Evolutionary conservation across 129 eudicot species (phyloP), one percentile per base, ranked within the genome.

Genomic region (Rutidosis leptorrhynchoides): DNA sequence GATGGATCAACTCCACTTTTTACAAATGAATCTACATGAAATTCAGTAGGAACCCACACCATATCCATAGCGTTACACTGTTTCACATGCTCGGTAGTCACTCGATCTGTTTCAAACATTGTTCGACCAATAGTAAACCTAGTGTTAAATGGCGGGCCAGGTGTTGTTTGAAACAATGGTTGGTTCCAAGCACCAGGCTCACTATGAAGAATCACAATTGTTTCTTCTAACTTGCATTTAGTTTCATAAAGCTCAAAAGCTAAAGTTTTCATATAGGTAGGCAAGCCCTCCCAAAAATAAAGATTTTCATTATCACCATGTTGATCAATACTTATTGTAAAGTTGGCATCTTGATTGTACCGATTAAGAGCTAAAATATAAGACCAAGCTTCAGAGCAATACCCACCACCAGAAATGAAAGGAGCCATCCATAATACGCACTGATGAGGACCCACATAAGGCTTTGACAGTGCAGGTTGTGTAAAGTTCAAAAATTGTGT

Each of bases 161-260:
- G 92, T 3, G 75, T 77, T 0, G 97, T 90, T 62, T 90, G 69
- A 76, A 82, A 90, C 70, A 90, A 77, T 1, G 95, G 85, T 29
- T 95, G 97, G 28, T 76, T 45, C 97, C 97, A 90, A 74, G 97
- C 97, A 64, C 97, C 97, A 17, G 97, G 95, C 76, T 90, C 97
- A 70, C 97, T 90, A 68, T 90, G 97, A 78, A 95, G 87, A 9
- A 90, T 67, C 7, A 79, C 91, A 66, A 86, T 51, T 1, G 88
- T 73, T 65, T 82, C 85, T 24, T 90, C 70, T 30, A 71, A 43
- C 26, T 76, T 70, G 73, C 97, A 90, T 46, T 80, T 55, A 14
- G 77, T 78, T 16, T 55, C 65, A 25, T 80, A 60, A 49, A 90
- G 85, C 72, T 80, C 73, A 62, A 67, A n/a, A 61, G 87, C 95